A percentile compares a stretch with the other conserved stretches of the same genome.
Conservation (phyloP, 2,329 filamentous ascomycete genomes). For the Curvularia sp. region DNA sequence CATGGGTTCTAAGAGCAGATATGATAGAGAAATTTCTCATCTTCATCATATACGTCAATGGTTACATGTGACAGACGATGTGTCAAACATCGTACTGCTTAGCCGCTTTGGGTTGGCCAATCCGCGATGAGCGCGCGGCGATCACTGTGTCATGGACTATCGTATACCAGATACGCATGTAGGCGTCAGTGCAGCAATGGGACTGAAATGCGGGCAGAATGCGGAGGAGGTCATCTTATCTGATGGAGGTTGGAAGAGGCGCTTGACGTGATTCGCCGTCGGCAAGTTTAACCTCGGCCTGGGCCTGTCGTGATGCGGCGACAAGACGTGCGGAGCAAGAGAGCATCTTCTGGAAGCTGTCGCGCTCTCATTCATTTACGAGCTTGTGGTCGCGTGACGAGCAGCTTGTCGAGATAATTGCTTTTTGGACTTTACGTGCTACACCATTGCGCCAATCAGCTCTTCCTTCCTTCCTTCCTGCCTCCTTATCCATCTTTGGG, state of each 20-base stretch:
- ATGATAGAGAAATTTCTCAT: not conserved
- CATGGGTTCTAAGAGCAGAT: not conserved
- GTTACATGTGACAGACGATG: not conserved
- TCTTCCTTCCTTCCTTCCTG: not conserved
- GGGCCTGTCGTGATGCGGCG: conserved; percentile 2
- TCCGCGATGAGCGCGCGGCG: not conserved
- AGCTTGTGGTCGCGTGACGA: not conserved
- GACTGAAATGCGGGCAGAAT: not conserved
- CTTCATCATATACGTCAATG: not conserved
- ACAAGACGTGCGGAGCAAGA: conserved; percentile 1
- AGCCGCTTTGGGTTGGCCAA: not conserved
- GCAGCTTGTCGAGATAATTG: not conserved
- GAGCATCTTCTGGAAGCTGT: conserved; percentile 33
- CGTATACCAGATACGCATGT: not conserved
- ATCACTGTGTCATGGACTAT: not conserved
- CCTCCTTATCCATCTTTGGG: not conserved
- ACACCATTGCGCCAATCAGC: not conserved
- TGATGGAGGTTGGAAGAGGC: conserved; percentile 10
- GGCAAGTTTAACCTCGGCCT: conserved; percentile 26
- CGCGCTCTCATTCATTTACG: conserved; percentile 10
- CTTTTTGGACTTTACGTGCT: not conserved
- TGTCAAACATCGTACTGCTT: not conserved
- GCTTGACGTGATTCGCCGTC: conserved; percentile 9
- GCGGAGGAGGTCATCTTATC: conserved; percentile 13
- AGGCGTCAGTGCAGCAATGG: not conserved